These are phyloP conservation scores for Sugiyamaella neomexicana DNA, from an alignment of 1,139 yeast genomes.

Conservation along the genomic window DNA sequence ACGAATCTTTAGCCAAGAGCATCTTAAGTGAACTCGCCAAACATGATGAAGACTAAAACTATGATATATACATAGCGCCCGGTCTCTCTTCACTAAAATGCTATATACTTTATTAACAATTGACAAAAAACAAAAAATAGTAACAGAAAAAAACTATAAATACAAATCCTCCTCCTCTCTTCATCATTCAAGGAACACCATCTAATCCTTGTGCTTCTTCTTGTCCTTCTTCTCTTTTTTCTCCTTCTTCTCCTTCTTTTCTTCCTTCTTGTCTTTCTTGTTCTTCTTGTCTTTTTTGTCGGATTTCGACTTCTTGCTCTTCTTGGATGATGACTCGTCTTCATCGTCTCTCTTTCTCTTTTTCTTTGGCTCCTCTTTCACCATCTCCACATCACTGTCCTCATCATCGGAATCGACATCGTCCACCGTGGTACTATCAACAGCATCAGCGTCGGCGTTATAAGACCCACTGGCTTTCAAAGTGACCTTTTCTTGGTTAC, in stretches of 20 bases:
- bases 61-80: too few species aligned
- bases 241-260: slow-evolving; percentile 30
- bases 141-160: slow-evolving; percentile 20
- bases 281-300: slow-evolving; percentile 32
- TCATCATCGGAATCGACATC: slow-evolving; percentile 31
- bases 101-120: slow-evolving; percentile 19
- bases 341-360: slow-evolving; percentile 30
- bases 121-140: slow-evolving; percentile 14
- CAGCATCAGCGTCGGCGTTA: slow-evolving; percentile 64
- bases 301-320: slow-evolving; percentile 33
- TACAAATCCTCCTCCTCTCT: slow-evolving; percentile 20
- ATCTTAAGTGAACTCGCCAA: slow-evolving; percentile 34
- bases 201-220: slow-evolving; percentile 31
- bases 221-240: slow-evolving; percentile 30
- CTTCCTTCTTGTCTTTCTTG: slow-evolving; percentile 29
- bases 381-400: slow-evolving; percentile 29
- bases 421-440: slow-evolving; percentile 24
- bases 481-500: slow-evolving; percentile 65
- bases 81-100: slow-evolving; percentile 5
- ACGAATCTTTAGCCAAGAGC: slow-evolving; percentile 43
- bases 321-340: slow-evolving; percentile 24
- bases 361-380: slow-evolving; percentile 30
- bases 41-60: slow-evolving; percentile 7
- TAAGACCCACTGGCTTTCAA: slow-evolving; percentile 82
- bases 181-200: slow-evolving; percentile 17